A percentile compares a stretch with the other conserved stretches of the same genome.
phyloP scores from a whole-genome alignment of 495 filamentous ascomycete species.

The Neurospora sp. region DNA sequence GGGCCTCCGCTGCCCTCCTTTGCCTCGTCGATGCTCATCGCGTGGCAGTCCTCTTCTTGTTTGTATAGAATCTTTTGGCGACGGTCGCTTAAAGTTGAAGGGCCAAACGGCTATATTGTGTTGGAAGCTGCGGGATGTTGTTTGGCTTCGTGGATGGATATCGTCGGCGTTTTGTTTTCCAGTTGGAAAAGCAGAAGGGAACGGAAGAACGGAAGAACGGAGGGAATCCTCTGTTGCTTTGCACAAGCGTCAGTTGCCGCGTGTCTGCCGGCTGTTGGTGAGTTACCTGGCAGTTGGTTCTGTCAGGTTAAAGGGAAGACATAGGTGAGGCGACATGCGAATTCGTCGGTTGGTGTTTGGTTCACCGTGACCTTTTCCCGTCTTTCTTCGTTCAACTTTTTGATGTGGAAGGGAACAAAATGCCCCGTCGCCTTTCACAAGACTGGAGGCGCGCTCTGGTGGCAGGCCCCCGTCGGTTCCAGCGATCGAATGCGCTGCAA shows the following conservation, averaged over 20 bases:
- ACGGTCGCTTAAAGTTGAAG: neutral
- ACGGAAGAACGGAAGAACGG: neutral
- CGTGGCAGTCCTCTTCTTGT: neutral
- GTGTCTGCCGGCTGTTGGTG: neutral
- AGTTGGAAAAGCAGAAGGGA: neutral
- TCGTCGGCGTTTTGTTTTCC: neutral
- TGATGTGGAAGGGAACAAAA: neutral
- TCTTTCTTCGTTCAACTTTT: neutral
- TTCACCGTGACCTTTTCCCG: neutral
- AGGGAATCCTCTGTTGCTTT: neutral
- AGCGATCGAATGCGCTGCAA: neutral
- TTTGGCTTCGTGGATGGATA: neutral
- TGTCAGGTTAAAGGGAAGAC: neutral
- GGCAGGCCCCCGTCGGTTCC: neutral
- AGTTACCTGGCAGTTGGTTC: neutral
- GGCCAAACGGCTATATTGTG: neutral
- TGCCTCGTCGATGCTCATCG: slow-evolving; percentile 19
- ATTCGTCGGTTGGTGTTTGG: neutral
- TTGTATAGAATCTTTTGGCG: neutral
- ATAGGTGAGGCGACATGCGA: neutral
- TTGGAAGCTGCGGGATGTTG: neutral
- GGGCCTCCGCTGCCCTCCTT: slow-evolving; percentile 9
- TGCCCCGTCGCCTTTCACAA: neutral
- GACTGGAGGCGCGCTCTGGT: neutral
- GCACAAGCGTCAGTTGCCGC: neutral